These are phyloP conservation scores for button mushroom (Agaricus bisporus) DNA, from an alignment of 768 basidiomycete genomes.

Conservation along the genomic window DNA sequence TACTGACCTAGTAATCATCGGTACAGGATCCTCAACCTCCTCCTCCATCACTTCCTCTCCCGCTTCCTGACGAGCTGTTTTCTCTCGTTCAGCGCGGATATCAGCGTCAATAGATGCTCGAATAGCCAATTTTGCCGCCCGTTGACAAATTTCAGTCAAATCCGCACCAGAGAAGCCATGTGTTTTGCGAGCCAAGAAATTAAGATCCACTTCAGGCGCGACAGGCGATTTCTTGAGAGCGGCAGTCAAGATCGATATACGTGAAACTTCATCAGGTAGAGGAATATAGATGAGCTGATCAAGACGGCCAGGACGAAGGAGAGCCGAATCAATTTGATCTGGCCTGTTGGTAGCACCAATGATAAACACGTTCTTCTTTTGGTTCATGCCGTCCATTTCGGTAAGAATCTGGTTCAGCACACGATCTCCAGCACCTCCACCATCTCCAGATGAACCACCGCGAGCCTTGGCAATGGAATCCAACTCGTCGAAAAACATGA, in stretches of 20 bases:
- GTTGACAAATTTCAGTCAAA: conserved; percentile 98
- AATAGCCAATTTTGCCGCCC: conserved; percentile 95
- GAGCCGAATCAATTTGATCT: conserved; percentile 90
- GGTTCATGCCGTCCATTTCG: conserved; percentile 98
- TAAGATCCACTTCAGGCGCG: conserved; percentile 72
- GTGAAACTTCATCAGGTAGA: conserved; percentile 89
- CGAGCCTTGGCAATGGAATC: conserved; percentile 99
- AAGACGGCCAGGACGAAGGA: conserved; percentile 95
- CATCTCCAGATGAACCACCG: conserved; percentile 86
- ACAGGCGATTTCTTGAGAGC: conserved; percentile 90
- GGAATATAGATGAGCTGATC: conserved; percentile 99
- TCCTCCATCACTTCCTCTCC: conserved; percentile 71
- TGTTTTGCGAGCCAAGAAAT: conserved; percentile 84
- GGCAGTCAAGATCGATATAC: conserved; percentile 87
- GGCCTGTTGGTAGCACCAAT: conserved; percentile 97
- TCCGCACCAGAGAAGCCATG: conserved; percentile 99
- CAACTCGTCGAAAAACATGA: conserved; percentile 99
- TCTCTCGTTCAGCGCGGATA: conserved; percentile 72
- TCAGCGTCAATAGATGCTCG: conserved; percentile 93
- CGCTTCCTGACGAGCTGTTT: conserved; percentile 74
- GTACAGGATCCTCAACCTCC: conserved; percentile 83
- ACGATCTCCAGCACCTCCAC: conserved; percentile 94
- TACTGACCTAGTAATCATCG: conserved; percentile 70
- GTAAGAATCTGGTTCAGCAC: conserved; percentile 96
- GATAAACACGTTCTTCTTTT: conserved; percentile 99